Evolutionary conservation across 2,329 filamentous ascomycete genomes (phyloP), one percentile per base, ranked within the genome.

Genomic region (Leptographium procerum): DNA sequence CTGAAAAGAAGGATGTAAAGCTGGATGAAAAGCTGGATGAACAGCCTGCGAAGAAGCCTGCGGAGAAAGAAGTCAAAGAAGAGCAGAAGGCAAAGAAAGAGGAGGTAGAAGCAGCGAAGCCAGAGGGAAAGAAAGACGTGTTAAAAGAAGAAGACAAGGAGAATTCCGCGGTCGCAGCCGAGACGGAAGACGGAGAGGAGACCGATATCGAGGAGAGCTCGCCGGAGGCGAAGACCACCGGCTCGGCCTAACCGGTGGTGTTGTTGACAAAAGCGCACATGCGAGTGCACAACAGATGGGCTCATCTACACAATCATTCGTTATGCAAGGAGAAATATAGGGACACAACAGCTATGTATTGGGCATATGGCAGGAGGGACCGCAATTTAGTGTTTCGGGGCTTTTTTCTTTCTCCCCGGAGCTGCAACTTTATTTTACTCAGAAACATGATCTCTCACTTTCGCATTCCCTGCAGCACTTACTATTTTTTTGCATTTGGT

Each of bases 71-170:
- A 62, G 62, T 1, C 9, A 19, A 68, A 55, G 61, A 64, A 33
- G 57, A 57, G 55, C 33, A 24, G 45, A 16, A 53, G 29, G 9
- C 28, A 47, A 22, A 24, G n/a, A 8, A 31, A 13, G 22, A 52
- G 4, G 16, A 43, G 53, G 19, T 33, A 19, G 52, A 58, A 31
- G 50, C 13, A 31, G 34, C 43, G 52, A 52, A 33, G 29, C 16
- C 22, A 19, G 50, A 60, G 26, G n/a, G 36, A 3, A 59, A 29
- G 24, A 57, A 33, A n/a, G 33, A 47, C 40, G 60, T 60, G 53
- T 62, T 65, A 5, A 69, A 71, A 52, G 64, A 69, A 53, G 63
- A 58, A 36, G 58, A 64, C 48, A 59, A 61, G 24, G 54, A 55
- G 26, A 59, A 58, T 6, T 16, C 40, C 40, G 45, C n/a, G 33